Evolutionary conservation across 106 monocot genomes (phyloP).

Genomic region (Chionographis japonica): DNA sequence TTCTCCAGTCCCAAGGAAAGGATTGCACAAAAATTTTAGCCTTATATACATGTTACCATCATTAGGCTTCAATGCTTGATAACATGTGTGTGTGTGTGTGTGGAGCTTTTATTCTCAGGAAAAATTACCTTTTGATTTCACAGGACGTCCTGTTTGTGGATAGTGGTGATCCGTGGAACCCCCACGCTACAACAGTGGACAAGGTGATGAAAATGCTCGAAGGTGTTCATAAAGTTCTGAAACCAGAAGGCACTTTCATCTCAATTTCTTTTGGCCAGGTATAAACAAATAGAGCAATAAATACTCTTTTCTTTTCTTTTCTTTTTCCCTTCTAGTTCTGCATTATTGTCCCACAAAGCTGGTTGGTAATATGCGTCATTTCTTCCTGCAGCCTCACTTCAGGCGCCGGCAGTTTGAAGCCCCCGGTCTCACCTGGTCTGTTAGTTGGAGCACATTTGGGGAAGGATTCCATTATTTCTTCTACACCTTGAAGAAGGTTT

Average conservation of each 20-base stretch:
- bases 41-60: too few species aligned
- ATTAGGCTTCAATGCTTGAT: too few species aligned
- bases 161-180: conserved; percentile 97
- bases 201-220: conserved; percentile 89
- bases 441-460: conserved; percentile 71
- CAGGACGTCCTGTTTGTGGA: conserved; percentile 94
- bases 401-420: conserved; percentile 74
- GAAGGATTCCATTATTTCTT: conserved; percentile 97
- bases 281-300: neutral
- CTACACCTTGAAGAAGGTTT: conserved; percentile 79
- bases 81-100: too few species aligned
- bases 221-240: conserved; percentile 73
- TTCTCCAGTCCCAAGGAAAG: too few species aligned
- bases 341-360: neutral
- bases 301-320: too few species aligned
- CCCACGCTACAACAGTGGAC: conserved; percentile 49
- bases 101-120: too few species aligned
- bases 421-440: conserved; percentile 80
- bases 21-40: too few species aligned
- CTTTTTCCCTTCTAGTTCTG: neutral
- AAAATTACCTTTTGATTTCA: conserved; percentile 8
- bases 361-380: neutral
- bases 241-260: conserved; percentile 74
- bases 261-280: conserved; percentile 98
- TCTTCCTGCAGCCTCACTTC: conserved; percentile 73